phyloP scores from a whole-genome alignment of 768 basidiomycete genomes.

The Tulasnella sp. region DNA sequence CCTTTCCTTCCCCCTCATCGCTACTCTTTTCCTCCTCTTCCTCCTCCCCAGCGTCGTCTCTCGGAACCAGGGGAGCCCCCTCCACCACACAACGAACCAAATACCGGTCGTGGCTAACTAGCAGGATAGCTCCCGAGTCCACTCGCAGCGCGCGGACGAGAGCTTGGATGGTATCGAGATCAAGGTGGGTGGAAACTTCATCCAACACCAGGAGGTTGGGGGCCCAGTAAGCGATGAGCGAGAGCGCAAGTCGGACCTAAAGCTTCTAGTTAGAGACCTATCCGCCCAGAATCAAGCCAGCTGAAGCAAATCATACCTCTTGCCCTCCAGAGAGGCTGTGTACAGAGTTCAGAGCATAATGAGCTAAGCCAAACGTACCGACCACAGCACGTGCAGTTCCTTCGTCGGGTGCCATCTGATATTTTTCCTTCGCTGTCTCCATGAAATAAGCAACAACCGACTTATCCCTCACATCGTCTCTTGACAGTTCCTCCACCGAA shows the following conservation, averaged over 20 bases:
- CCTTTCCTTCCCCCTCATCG: background rate
- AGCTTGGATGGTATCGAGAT: constrained; percentile 51
- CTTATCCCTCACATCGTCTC: constrained; percentile 26
- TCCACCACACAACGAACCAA: constrained; percentile 19
- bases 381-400: constrained; percentile 37
- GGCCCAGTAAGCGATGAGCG: constrained; percentile 44
- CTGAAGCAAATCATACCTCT: constrained; percentile 31
- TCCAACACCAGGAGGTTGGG: constrained; percentile 47
- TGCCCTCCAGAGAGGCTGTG: constrained; percentile 49
- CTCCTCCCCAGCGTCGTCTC: constrained; percentile 4
- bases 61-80: constrained; percentile 16
- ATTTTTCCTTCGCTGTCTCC: constrained; percentile 23
- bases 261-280: background rate
- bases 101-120: constrained; percentile 59
- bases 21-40: constrained; percentile 11
- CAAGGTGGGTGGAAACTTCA: constrained; percentile 65
- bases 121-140: constrained; percentile 49
- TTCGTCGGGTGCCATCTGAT: constrained; percentile 30
- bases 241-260: constrained; percentile 53
- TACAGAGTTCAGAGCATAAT: constrained; percentile 40
- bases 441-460: constrained; percentile 32
- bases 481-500: constrained; percentile 47
- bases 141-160: constrained; percentile 44
- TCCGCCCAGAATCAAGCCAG: background rate
- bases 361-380: constrained; percentile 42